These are phyloP conservation scores for Hondaea fermentalgiana DNA, from an alignment of 108 stramenopile species.

Conservation along the genomic window DNA sequence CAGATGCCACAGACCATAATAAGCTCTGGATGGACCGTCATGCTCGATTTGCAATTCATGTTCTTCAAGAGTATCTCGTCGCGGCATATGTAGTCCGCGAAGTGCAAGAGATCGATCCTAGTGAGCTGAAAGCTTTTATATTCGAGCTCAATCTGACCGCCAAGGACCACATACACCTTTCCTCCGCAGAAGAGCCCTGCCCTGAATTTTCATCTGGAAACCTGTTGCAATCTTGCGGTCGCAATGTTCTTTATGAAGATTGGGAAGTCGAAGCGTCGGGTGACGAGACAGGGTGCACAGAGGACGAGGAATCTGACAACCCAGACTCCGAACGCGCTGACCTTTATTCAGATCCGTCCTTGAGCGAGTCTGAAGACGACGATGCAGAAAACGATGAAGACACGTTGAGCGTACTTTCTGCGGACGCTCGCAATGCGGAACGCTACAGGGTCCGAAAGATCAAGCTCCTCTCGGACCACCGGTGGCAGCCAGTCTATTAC, in stretches of 20 bases:
- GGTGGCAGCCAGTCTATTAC: not conserved
- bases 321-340: not conserved
- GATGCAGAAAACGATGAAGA: not conserved
- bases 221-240: not conserved
- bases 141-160: not conserved
- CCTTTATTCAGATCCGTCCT: not conserved
- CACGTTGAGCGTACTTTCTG: not conserved
- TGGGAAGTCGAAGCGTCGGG: not conserved
- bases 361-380: not conserved
- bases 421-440: not conserved
- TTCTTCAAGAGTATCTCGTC: slow-evolving; percentile 9
- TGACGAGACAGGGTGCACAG: not conserved
- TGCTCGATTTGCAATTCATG: not conserved
- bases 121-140: not conserved
- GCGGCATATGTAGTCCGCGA: not conserved
- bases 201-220: not conserved
- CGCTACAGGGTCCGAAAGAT: not conserved
- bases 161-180: not conserved
- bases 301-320: not conserved
- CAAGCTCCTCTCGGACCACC: not conserved
- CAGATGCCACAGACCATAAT: not conserved
- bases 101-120: not conserved
- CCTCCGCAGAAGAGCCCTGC: not conserved
- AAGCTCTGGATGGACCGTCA: not conserved
- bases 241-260: not conserved